Conservation (phyloP, 768 basidiomycete species). For the Gloeostereum incarnatum region DNA sequence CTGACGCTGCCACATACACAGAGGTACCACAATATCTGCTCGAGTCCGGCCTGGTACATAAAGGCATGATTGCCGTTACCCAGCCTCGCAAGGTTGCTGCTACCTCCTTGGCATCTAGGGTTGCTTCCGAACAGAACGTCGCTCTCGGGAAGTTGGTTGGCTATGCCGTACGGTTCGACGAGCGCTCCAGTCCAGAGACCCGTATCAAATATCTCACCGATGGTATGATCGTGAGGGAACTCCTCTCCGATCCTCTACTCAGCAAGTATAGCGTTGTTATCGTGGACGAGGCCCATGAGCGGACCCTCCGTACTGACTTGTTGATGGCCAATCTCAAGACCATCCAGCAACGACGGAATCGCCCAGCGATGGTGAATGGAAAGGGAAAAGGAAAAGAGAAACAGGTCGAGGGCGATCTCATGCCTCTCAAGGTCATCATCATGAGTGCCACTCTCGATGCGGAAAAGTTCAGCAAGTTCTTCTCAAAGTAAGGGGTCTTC, state of each 20-base stretch:
- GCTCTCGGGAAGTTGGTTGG: slow-evolving; percentile 75
- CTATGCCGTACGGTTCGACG: slow-evolving; percentile 95
- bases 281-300: slow-evolving; percentile 96
- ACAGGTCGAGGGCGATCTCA: slow-evolving; percentile 24
- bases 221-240: slow-evolving; percentile 94
- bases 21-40: slow-evolving; percentile 96
- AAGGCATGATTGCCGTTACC: slow-evolving; percentile 81
- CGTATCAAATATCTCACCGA: slow-evolving; percentile 96
- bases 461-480: slow-evolving; percentile 88
- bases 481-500: slow-evolving; percentile 50
- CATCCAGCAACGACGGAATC: slow-evolving; percentile 64
- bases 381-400: slow-evolving; percentile 34
- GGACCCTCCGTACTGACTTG: slow-evolving; percentile 89
- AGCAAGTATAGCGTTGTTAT: slow-evolving; percentile 81
- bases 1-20: slow-evolving; percentile 20
- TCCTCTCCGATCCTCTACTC: slow-evolving; percentile 69
- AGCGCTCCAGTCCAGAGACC: slow-evolving; percentile 59
- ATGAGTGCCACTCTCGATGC: slow-evolving; percentile 99
- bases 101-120: slow-evolving; percentile 86
- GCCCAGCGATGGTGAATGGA: slow-evolving; percentile 21
- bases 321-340: slow-evolving; percentile 85
- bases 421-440: slow-evolving; percentile 83
- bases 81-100: slow-evolving; percentile 96
- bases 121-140: slow-evolving; percentile 74
- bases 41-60: slow-evolving; percentile 65